These are phyloP conservation scores for Didymella exigua DNA, from an alignment of 2,329 filamentous ascomycete species.

Conservation along the genomic window DNA sequence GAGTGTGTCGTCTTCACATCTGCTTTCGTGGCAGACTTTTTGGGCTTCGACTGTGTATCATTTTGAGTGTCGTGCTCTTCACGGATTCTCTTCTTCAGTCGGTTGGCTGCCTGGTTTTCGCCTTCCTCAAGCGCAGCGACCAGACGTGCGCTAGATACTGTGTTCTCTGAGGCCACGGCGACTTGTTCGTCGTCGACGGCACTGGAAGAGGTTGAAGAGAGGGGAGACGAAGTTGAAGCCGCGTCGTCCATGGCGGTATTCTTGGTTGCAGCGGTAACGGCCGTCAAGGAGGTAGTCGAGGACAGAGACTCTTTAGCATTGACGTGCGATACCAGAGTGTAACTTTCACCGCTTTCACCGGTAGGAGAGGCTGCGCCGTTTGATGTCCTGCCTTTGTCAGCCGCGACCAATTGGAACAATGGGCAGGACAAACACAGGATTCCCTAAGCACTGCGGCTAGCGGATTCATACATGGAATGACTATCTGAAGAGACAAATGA, in stretches of 20 bases:
- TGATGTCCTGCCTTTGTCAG: constrained; percentile 8
- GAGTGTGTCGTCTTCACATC: not conserved
- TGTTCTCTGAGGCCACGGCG: not conserved
- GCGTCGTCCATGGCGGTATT: not conserved
- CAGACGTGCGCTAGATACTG: not conserved
- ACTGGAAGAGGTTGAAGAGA: not conserved
- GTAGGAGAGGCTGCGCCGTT: not conserved
- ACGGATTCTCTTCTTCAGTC: constrained; percentile 2
- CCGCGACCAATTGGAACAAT: not conserved
- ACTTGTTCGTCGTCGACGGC: not conserved
- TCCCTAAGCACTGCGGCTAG: not conserved
- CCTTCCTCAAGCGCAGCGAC: not conserved
- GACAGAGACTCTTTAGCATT: not conserved
- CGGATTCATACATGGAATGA: not conserved
- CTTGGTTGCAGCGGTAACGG: not conserved
- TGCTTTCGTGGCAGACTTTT: not conserved
- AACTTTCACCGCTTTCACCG: not conserved
- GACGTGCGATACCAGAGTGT: not conserved
- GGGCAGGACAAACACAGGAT: not conserved
- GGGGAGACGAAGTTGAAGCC: not conserved
- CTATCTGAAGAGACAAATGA: not conserved
- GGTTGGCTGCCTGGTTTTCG: not conserved
- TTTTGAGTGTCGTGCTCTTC: not conserved
- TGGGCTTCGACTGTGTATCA: constrained; percentile 3
- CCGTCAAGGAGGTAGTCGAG: not conserved